phyloP scores from a whole-genome alignment of 1,284 basidiomycete species.

The Leccinum subatratum region DNA sequence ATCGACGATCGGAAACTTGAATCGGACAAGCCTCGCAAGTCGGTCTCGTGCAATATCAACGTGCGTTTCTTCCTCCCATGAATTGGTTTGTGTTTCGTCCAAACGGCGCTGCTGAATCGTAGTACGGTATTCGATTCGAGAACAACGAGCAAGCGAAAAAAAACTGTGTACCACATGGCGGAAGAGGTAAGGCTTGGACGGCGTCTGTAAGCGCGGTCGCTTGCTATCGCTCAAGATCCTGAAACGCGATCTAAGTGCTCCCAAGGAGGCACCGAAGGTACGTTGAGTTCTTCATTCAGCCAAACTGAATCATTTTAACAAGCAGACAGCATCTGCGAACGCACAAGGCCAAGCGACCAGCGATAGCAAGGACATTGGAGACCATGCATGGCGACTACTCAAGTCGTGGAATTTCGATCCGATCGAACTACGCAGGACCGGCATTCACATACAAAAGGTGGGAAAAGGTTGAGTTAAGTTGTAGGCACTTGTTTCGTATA shows the following conservation, averaged over 20 bases:
- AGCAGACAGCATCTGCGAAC: constrained; percentile 59
- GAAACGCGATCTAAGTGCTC: constrained; percentile 81
- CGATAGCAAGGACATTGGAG: constrained; percentile 66
- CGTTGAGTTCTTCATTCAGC: constrained; percentile 7
- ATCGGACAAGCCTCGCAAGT: constrained; percentile 79
- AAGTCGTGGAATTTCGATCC: constrained; percentile 74
- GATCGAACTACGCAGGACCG: constrained; percentile 86
- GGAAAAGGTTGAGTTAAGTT: too few relatives aligned
- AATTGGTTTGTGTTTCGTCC: not conserved
- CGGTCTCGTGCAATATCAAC: constrained; percentile 88
- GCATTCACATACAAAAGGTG: constrained; percentile 88
- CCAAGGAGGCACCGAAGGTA: constrained; percentile 90
- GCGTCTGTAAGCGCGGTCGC: constrained; percentile 63
- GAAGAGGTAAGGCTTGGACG: constrained; percentile 72
- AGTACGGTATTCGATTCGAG: constrained; percentile 96
- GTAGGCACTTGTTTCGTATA: too few relatives aligned
- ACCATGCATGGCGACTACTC: constrained; percentile 77
- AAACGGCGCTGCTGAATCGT: constrained; percentile 2
- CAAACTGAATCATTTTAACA: constrained; percentile 74
- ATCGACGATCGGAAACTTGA: constrained; percentile 78
- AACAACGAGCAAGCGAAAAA: constrained; percentile 76
- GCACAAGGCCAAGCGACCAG: constrained; percentile 66
- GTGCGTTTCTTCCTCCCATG: constrained; percentile 42
- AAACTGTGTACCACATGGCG: constrained; percentile 67
- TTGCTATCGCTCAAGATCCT: constrained; percentile 84